Percentiles rank a stretch among this genome's conserved stretches.
Conservation (phyloP, 2,329 filamentous ascomycete genomes). For the Exophiala sideris region DNA sequence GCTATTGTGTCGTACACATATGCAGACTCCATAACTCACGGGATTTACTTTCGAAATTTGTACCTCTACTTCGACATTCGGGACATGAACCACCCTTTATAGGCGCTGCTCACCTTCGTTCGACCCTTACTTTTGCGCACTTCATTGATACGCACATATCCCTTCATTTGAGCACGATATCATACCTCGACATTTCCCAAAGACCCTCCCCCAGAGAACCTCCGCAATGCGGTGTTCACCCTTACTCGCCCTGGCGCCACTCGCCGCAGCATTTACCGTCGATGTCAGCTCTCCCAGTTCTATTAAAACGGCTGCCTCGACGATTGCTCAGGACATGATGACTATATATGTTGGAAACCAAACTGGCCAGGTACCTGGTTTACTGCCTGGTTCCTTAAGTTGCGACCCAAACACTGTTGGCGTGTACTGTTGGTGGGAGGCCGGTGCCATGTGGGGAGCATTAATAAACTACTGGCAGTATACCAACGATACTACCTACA, state of each 20-base stretch:
- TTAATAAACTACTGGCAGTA: constrained; percentile 44
- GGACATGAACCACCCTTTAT: too few species aligned
- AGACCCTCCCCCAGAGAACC: background rate
- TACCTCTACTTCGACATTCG: too few species aligned
- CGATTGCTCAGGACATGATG: constrained; percentile 40
- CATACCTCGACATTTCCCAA: background rate
- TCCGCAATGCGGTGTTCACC: background rate
- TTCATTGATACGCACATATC: too few species aligned
- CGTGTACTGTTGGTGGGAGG: constrained; percentile 44
- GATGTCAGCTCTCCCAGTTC: constrained; percentile 7
- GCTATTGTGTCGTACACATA: too few species aligned
- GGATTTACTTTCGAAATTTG: too few species aligned
- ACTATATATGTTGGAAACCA: constrained; percentile 37
- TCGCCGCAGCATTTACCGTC: constrained; percentile 14
- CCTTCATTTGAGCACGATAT: background rate
- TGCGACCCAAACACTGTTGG: constrained; percentile 22
- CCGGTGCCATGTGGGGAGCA: constrained; percentile 41
- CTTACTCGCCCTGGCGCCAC: constrained; percentile 3
- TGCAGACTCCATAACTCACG: too few species aligned
- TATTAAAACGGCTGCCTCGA: constrained; percentile 36
- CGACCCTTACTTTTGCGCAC: too few species aligned
- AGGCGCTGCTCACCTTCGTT: too few species aligned
- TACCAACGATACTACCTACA: constrained; percentile 41
- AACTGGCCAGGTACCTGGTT: constrained; percentile 39
- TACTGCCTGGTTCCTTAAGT: constrained; percentile 37